Evolutionary conservation across 202 grass and related monocot genomes (phyloP), one percentile per base, ranked within the genome.

Genomic region (Dendrocalamus latiflorus): DNA sequence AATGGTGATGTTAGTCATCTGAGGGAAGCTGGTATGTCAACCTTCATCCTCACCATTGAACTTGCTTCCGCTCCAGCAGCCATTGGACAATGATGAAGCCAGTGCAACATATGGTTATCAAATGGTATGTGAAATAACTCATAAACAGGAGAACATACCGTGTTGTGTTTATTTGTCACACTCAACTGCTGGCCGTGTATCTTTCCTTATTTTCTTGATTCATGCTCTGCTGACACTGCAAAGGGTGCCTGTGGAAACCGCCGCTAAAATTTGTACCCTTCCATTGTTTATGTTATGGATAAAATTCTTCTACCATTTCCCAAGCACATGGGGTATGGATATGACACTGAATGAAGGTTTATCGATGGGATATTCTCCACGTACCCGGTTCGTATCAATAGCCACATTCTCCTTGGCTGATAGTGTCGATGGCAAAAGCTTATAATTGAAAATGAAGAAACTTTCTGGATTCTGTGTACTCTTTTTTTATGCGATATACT

Each of bases 1-100:
- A 98, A 95, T n/a, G 95, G 93, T 1, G 85, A 98, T 39, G 89
- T 98, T 8, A 56, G 34, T 28, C 90, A 95, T 79, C 70, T 98
- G 41, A 91, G 91, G 84, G 89, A 95, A 73, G 85, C 91, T 59
- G 81, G 77, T 59, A 76, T 87, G 73, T 95, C 95, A 17, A 84
- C 83, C 34, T 98, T 98, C 85, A 90, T 95, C 81, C 71, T 98
- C 62, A 91, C 92, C 3, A 82, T 84, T 3, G 92, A 98, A 65
- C 92, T 98, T n/a, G 95, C 92, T 69, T 86, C 82, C 17, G 67
- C 90, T 38, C 65, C 89, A 68, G 34, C 73, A 15, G n/a, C 61
- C 21, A 42, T 12, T 41, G 50, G 68, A 74, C 30, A 74, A 3
- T 50, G 76, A 60, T 68, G 75, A 84, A 79, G 18, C 51, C 9